Evolutionary conservation across 345 rosid genomes (phyloP).

Genomic region (Citrus sp.): DNA sequence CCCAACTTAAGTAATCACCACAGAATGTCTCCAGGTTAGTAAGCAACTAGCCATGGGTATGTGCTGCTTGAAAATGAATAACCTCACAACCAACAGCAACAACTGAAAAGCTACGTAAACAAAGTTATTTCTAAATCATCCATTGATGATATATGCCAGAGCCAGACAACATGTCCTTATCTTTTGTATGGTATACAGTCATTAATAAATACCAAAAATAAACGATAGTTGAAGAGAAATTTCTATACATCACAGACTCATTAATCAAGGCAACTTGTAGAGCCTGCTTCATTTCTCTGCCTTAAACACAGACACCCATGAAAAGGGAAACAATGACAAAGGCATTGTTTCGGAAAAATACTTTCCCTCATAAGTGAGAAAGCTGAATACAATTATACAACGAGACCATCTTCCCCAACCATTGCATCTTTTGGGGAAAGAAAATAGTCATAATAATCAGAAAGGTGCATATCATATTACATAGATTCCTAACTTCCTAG

Average conservation of each 20-base stretch:
- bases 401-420: background rate
- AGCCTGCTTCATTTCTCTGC: background rate
- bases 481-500: background rate
- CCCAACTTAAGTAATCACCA: background rate
- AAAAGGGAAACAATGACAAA: background rate
- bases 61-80: background rate
- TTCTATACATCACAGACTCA: background rate
- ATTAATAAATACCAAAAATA: background rate
- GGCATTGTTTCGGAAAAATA: background rate
- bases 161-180: background rate
- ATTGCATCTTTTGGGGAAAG: background rate
- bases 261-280: background rate
- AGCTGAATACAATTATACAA: background rate
- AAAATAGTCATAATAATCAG: background rate
- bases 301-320: background rate
- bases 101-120: background rate
- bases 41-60: background rate
- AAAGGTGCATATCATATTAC: background rate
- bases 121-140: background rate
- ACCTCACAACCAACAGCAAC: background rate
- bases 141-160: background rate
- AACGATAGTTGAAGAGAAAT: background rate
- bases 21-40: background rate
- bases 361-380: background rate
- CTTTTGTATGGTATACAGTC: background rate